Evolutionary conservation across 805 yeast species (phyloP), one percentile per base, ranked within the genome.

Genomic region (Yarrowia hollandica): DNA sequence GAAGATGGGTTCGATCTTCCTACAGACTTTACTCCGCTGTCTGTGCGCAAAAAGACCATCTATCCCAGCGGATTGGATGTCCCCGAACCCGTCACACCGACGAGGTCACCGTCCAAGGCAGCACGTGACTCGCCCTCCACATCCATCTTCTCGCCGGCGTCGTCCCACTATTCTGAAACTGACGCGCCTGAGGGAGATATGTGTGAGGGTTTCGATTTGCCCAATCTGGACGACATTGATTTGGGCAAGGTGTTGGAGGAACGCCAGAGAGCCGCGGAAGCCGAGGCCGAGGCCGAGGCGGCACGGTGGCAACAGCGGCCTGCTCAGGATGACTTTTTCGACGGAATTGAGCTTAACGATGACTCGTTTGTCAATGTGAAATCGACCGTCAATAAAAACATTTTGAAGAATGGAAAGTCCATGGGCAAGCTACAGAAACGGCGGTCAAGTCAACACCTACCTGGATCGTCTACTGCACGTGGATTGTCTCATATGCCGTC

Each of bases 121-220:
- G 11, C 35, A 5, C 44, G 38, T 14, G 44, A 25, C 8, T 35
- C 58, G 19, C 44, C 44, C n/a, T 23, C 58, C 3, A 31, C 54
- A n/a, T 52, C 58, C 16, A 18, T 52, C 12, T 52, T 52, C 10
- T 52, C 58, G 12, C 58, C 58, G 7, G 26, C 58, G 8, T 35
- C 44, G 9, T 35, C 44, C 11, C 23, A 23, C n/a, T 35, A 35
- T 25, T 52, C 58, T 7, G 58, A 52, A 25, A 52, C 44, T 9
- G 58, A 52, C 12, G 44, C 58, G 7, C 44, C 58, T 1, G 58
- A 52, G 8, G 58, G 58, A 8, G 44, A 52, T 19, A 52, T 52
- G 58, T 18, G 42, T 14, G 58, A 52, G 44, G 58, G 58, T 16
- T 52, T 52, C 19, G 58, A 52, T 25, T n/a, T 52, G 19, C 58